Conservation (phyloP, 495 filamentous ascomycete species). For the Aspergillus olivimuriae region DNA sequence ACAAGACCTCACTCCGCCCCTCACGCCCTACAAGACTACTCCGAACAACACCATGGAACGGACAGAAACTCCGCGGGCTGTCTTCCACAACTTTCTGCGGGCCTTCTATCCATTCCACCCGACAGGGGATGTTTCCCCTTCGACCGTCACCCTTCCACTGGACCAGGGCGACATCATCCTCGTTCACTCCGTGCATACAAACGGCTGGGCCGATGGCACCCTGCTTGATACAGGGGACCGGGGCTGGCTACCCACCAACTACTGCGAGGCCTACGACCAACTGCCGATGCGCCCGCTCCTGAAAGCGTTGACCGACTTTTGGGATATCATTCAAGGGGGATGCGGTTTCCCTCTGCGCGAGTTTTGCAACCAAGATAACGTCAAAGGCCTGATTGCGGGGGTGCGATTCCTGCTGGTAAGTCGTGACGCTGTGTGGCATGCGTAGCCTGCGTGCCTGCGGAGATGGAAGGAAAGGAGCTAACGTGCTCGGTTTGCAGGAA, state of each 20-base stretch:
- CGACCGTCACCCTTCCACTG: slow-evolving; percentile 81
- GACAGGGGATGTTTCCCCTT: slow-evolving; percentile 57
- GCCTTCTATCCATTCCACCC: slow-evolving; percentile 96
- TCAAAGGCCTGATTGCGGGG: slow-evolving; percentile 87
- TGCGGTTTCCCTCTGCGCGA: slow-evolving; percentile 59
- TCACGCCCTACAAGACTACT: slow-evolving; percentile 57
- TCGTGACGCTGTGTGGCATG: no score
- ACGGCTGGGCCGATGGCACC: slow-evolving; percentile 99
- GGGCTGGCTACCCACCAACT: slow-evolving; percentile 98
- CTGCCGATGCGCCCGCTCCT: slow-evolving; percentile 78
- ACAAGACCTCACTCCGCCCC: slow-evolving; percentile 63
- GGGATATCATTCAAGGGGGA: slow-evolving; percentile 77
- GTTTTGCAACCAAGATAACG: slow-evolving; percentile 82
- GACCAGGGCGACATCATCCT: slow-evolving; percentile 88
- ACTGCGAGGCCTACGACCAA: slow-evolving; percentile 91
- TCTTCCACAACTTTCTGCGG: slow-evolving; percentile 92
- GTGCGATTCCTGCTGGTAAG: slow-evolving; percentile 84
- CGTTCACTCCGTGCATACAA: slow-evolving; percentile 95
- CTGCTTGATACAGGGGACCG: slow-evolving; percentile 78
- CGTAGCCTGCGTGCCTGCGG: no score
- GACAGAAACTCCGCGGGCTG: slow-evolving; percentile 43
- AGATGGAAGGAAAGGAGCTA: no score
- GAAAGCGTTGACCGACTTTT: slow-evolving; percentile 82
- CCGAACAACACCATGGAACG: slow-evolving; percentile 45
- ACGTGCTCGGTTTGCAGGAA: slow-evolving; percentile 62